phyloP scores from a whole-genome alignment of 2,329 filamentous ascomycete species.

The Metarhizium humberi region DNA sequence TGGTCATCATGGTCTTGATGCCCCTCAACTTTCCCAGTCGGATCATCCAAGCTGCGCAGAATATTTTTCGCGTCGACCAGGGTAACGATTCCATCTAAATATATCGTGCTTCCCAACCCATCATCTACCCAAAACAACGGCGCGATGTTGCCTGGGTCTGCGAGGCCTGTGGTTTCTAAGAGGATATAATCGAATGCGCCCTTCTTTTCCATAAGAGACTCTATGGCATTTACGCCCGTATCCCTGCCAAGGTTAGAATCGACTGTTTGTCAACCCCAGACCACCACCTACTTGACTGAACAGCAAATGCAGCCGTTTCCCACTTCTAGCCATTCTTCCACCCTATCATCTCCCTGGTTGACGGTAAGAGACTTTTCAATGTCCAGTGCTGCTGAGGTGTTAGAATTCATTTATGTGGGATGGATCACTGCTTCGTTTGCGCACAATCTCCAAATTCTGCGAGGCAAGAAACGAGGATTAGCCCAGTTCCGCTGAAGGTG shows the following conservation, averaged over 20 bases:
- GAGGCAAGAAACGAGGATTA: not conserved
- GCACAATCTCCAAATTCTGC: conserved; percentile 74
- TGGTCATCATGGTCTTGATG: conserved; percentile 42
- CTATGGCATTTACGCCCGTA: conserved; percentile 86
- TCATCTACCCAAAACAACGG: conserved; percentile 98
- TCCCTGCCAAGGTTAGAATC: conserved; percentile 45
- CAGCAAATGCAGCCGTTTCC: conserved; percentile 97
- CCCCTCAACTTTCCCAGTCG: conserved; percentile 41
- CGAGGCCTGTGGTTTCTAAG: conserved; percentile 89
- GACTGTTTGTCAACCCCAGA: not conserved
- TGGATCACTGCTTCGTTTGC: conserved; percentile 18
- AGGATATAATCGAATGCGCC: conserved; percentile 96
- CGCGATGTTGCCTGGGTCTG: conserved; percentile 90
- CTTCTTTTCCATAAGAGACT: conserved; percentile 88
- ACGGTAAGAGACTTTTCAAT: conserved; percentile 95
- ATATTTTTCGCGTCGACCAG: conserved; percentile 95
- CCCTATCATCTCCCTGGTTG: conserved; percentile 70
- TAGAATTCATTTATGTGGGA: not conserved
- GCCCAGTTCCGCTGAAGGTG: not conserved
- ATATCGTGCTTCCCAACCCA: conserved; percentile 88
- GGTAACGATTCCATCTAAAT: conserved; percentile 93
- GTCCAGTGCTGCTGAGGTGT: conserved; percentile 57
- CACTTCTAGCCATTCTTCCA: conserved; percentile 91
- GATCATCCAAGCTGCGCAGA: conserved; percentile 69
- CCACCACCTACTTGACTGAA: conserved; percentile 68